Percentiles rank a stretch among this genome's conserved stretches.
These are phyloP conservation scores for Backusella macrospora DNA, from an alignment of 192 early-diverging fungal species.

Conservation along the genomic window DNA sequence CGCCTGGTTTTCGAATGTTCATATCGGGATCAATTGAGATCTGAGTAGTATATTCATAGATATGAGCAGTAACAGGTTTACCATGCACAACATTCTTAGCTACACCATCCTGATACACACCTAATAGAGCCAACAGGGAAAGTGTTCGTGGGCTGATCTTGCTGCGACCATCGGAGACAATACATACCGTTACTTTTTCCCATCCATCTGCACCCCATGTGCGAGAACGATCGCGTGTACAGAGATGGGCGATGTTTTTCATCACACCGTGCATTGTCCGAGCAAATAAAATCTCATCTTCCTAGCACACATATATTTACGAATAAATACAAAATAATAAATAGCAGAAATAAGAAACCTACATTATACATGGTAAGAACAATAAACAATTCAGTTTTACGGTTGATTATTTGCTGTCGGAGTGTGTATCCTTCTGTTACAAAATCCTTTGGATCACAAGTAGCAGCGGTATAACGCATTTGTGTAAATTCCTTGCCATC, in stretches of 20 bases:
- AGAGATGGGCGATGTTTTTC: constrained; percentile 79
- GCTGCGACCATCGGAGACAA: constrained; percentile 79
- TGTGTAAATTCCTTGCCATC: constrained; percentile 71
- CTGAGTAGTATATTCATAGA: constrained; percentile 80
- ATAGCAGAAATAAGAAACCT: constrained; percentile 34
- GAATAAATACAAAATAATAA: neutral
- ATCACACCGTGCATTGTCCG: constrained; percentile 76
- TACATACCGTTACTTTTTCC: constrained; percentile 79
- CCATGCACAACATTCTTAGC: constrained; percentile 67
- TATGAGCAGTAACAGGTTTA: constrained; percentile 68
- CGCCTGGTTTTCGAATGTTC: constrained; percentile 50
- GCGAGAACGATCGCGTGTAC: constrained; percentile 54
- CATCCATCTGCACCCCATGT: constrained; percentile 66
- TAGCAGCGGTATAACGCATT: constrained; percentile 74
- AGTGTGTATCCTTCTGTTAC: constrained; percentile 60
- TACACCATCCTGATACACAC: constrained; percentile 77
- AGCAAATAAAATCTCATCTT: constrained; percentile 74
- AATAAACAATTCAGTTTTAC: constrained; percentile 77
- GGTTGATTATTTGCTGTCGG: constrained; percentile 61
- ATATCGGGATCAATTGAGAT: constrained; percentile 74
- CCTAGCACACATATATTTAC: constrained; percentile 52
- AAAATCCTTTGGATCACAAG: constrained; percentile 69
- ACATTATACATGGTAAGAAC: constrained; percentile 82
- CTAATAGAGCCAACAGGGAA: constrained; percentile 73
- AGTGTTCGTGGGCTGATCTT: constrained; percentile 67